Conservation (phyloP, 139 green algal genomes). For the Chlorella sp. region DNA sequence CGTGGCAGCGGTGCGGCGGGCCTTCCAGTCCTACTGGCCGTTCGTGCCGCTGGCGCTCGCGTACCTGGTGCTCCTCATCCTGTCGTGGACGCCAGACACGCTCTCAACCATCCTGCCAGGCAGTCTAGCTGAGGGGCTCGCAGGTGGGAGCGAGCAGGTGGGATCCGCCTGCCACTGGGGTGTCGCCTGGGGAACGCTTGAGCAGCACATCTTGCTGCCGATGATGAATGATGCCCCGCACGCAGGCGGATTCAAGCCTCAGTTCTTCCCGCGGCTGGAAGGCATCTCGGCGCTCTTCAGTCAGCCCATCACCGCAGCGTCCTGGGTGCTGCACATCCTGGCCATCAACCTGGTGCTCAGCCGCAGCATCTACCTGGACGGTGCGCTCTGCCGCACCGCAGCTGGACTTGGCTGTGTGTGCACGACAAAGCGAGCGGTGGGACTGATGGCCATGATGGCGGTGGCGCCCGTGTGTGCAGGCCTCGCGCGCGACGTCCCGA, state of each 20-base stretch:
- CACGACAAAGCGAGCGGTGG: no score
- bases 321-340: constrained; percentile 58
- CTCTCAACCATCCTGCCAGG: constrained; percentile 62
- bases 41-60: constrained; percentile 41
- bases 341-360: constrained; percentile 64
- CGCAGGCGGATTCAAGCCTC: constrained; percentile 53
- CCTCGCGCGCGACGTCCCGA: not conserved
- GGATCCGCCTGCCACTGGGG: no score
- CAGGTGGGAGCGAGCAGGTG: constrained; percentile 22
- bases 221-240: no score
- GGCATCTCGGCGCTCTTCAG: constrained; percentile 59
- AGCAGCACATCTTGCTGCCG: no score
- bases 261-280: constrained; percentile 63
- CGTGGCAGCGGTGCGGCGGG: not conserved
- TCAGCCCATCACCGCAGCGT: constrained; percentile 46
- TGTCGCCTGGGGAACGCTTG: not conserved
- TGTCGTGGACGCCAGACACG: constrained; percentile 63
- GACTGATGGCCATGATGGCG: no score
- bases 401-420: no score
- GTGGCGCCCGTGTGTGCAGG: not conserved
- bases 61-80: constrained; percentile 48
- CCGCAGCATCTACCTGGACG: constrained; percentile 31
- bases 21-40: constrained; percentile 13
- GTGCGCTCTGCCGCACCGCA: no score
- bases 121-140: constrained; percentile 48